phyloP scores from a whole-genome alignment of 441 rosid species.

The Populus tomentosa region DNA sequence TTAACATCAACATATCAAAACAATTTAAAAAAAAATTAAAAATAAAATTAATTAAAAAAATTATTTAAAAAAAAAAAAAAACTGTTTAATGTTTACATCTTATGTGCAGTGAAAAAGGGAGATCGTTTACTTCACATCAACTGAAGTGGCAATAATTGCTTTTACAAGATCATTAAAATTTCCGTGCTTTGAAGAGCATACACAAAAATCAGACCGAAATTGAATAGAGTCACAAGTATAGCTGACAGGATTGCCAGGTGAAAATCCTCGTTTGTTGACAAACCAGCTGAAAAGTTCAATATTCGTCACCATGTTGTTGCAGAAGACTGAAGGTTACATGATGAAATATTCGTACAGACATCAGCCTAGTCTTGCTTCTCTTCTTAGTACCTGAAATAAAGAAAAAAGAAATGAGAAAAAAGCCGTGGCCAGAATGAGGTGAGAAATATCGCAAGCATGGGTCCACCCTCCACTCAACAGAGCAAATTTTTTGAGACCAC shows the following conservation, averaged over 20 bases:
- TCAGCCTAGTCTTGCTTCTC: constrained; percentile 67
- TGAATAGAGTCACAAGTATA: background rate
- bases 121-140: constrained; percentile 13
- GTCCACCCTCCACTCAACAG: background rate
- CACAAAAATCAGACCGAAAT: background rate
- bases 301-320: background rate
- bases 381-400: constrained; percentile 44
- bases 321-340: constrained; percentile 1
- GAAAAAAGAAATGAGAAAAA: background rate
- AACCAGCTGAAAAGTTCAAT: constrained; percentile 3
- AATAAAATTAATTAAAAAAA: too few species aligned
- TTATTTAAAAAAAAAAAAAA: too few species aligned
- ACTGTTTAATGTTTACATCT: background rate
- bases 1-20: too few species aligned
- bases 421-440: background rate
- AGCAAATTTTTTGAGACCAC: background rate
- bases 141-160: background rate
- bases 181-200: background rate
- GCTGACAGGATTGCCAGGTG: background rate
- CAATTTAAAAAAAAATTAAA: too few species aligned
- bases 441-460: background rate
- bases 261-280: constrained; percentile 5
- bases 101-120: background rate
- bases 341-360: background rate
- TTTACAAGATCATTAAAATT: background rate